phyloP scores from a whole-genome alignment of 768 basidiomycete genomes.

The Strobilomyces confusus region DNA sequence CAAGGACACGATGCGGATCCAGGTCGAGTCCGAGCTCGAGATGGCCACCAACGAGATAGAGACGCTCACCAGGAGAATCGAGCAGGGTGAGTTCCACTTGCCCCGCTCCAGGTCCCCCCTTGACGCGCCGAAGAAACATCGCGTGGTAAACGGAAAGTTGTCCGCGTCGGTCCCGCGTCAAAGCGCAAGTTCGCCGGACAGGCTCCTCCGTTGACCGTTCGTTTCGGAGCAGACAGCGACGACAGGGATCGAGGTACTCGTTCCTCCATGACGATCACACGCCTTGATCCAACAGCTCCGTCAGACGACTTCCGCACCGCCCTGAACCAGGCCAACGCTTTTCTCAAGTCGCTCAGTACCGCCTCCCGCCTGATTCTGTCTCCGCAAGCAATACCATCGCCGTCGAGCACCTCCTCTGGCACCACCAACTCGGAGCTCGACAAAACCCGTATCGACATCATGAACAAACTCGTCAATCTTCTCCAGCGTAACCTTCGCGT shows the following conservation, averaged over 20 bases:
- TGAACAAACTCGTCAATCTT: conserved; percentile 60
- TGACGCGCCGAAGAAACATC: conserved; percentile 20
- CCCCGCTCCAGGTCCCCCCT: background rate
- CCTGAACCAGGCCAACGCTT: conserved; percentile 58
- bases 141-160: conserved; percentile 30
- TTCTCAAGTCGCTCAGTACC: conserved; percentile 53
- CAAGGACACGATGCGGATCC: conserved; percentile 60
- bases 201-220: conserved; percentile 26
- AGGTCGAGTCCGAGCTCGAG: conserved; percentile 75
- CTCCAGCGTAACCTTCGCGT: conserved; percentile 72
- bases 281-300: conserved; percentile 9
- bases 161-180: conserved; percentile 18
- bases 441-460: conserved; percentile 54
- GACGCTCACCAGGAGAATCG: conserved; percentile 50
- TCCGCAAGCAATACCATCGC: conserved; percentile 34
- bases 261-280: background rate
- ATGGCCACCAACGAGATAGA: conserved; percentile 73
- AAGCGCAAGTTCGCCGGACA: conserved; percentile 35
- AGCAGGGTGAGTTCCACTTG: conserved; percentile 35
- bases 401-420: conserved; percentile 35
- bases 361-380: conserved; percentile 37
- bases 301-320: conserved; percentile 73
- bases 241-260: conserved; percentile 35
- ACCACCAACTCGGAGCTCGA: conserved; percentile 42
- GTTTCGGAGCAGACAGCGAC: conserved; percentile 30